Base-by-base conservation (phyloP, 257 asterid genomes). In the Fraxinus anomala region DNA sequence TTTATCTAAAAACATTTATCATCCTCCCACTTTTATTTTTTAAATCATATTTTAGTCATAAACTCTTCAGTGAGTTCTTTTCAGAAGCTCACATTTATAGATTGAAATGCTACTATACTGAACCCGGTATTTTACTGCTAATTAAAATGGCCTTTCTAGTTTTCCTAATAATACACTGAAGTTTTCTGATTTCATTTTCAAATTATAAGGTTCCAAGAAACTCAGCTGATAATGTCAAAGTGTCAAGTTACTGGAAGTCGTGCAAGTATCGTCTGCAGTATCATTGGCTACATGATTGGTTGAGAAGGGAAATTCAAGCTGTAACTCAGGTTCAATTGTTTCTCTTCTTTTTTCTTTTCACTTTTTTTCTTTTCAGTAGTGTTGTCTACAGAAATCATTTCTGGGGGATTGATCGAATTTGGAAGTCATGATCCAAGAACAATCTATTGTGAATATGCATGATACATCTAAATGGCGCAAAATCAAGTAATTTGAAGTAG, bases 261-360 rank as follows among this genome's bases (percentile, higher is more conserved):
- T 85, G 72, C 72, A 93, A 89, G 83, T 88, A 90, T 86, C 84
- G 82, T 42, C 92, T 82, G 83, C 86, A 81, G 61, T 89, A 83
- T 78, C 86, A 65, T 65, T 89, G 86, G 88, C 88, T 89, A 72
- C 79, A 82, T 49, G 83, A 83, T 79, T 93, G 97, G 98, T 75
- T 89, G 80, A 91, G 86, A 82, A 87, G 97, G 81, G 98, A 91
- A 85, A 73, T 90, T 69, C 97, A 93, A 85, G 91, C 97, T 74
- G 73, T 90, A 76, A 84, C 85, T 80, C 96, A 87, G 94, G 97
- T 91, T 72, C 21, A 13, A 31, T 37, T 73, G 33, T 28, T 73
- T 17, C 72, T 37, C 40, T 67, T 73, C 66, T 31, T 68, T 4
- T 73, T 63, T 37, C 42, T 3, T 7, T 37, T 37, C 11, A 37